Percentiles rank a stretch among this genome's conserved stretches.
phyloP scores from a whole-genome alignment of 106 monocot genomes.

The Dioscorea dumetorum region DNA sequence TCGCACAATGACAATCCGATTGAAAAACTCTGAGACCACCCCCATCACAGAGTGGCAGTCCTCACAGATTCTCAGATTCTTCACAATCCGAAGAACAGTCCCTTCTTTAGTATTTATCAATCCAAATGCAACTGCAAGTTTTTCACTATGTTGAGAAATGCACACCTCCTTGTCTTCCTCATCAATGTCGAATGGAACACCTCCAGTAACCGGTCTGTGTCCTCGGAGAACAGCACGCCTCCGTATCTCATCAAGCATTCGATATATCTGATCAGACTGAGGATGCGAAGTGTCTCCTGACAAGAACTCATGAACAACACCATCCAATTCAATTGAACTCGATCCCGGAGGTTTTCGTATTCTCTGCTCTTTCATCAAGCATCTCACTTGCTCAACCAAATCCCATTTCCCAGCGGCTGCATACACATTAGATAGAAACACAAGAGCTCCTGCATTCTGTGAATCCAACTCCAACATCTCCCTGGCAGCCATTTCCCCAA shows the following conservation, averaged over 20 bases:
- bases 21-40: slow-evolving; percentile 42
- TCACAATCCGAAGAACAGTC: slow-evolving; percentile 32
- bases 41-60: slow-evolving; percentile 73
- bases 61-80: slow-evolving; percentile 64
- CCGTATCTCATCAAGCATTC: slow-evolving; percentile 50
- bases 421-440: slow-evolving; percentile 64
- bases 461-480: slow-evolving; percentile 64
- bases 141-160: slow-evolving; percentile 58
- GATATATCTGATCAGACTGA: slow-evolving; percentile 32
- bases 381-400: slow-evolving; percentile 28
- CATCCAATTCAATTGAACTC: slow-evolving; percentile 41
- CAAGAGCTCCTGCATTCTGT: slow-evolving; percentile 45
- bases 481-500: slow-evolving; percentile 57
- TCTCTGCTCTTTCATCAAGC: slow-evolving; percentile 32
- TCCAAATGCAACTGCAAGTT: slow-evolving; percentile 59
- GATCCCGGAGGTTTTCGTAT: slow-evolving; percentile 62
- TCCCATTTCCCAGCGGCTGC: slow-evolving; percentile 39
- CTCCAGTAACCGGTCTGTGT: slow-evolving; percentile 4
- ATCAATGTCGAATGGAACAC: slow-evolving; percentile 22
- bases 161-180: slow-evolving; percentile 55
- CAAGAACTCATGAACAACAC: slow-evolving; percentile 50
- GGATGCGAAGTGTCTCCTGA: slow-evolving; percentile 44
- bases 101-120: slow-evolving; percentile 40
- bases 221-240: slow-evolving; percentile 20
- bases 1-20: slow-evolving; percentile 38